Base-by-base conservation (phyloP, 1,284 basidiomycete species). In the Rhodotorula sp. region DNA sequence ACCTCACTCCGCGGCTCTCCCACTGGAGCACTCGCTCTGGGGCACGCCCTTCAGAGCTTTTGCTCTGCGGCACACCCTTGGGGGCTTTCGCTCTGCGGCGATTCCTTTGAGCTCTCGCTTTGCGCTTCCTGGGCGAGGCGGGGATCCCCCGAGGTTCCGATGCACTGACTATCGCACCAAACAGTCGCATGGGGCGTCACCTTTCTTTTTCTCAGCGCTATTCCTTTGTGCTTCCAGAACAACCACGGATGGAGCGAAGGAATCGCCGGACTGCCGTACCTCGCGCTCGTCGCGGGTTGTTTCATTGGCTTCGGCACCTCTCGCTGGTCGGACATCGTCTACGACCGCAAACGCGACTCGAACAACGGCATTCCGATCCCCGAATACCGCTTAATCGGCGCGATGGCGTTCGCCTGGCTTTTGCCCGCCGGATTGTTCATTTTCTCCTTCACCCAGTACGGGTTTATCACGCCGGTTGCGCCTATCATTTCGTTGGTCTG, bases 211-310 rank as follows among this genome's bases (percentile, higher is more conserved):
- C 75, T 80, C 8, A 66, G 76, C 3, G 79, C 77, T 33, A 80
- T 80, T 56, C 80, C 80, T 30, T 73, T 81, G 63, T 77, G 78
- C 53, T 80, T 80, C 74, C 73, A 77, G 57, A 77, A 77, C 48
- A 79, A 79, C 66, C 79, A 78, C 75, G 62, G 78, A 59, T 81
- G 79, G 79, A 69, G 72, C 49, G 77, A 76, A 48, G 80, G 80
- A 17, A 78, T 77, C 60, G 75, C 69, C n/a, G 80, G 80, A 45
- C 74, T 81, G 6, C 60, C 80, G 45, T 80, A 80, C 75, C 75
- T 80, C 67, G 75, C 78, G 17, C 77, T 79, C 57, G 74, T 77
- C 60, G 59, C 77, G 42, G 80, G 78, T 22, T 79, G 77, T 71
- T 78, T 80, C 75, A 49, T 79, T 62, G 79, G 78, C 3, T 79